These are phyloP conservation scores for Myxozyma monticola DNA, from an alignment of 805 yeast genomes.

Conservation along the genomic window DNA sequence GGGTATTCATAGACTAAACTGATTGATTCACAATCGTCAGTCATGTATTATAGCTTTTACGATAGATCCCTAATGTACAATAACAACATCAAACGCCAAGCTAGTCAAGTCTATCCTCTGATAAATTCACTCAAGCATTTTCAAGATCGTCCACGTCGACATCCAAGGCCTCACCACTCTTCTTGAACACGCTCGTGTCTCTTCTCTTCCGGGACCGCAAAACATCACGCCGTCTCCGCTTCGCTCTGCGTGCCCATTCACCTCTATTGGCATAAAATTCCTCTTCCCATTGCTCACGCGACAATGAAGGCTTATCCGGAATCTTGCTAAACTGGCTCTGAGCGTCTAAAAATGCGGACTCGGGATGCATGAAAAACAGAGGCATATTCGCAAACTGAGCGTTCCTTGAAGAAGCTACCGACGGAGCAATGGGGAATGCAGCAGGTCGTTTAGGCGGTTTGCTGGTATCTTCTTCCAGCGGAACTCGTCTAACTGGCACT, in stretches of 20 bases:
- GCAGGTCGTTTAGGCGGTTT: too few species aligned
- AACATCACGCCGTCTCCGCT: conserved; percentile 73
- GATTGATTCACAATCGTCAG: too few species aligned
- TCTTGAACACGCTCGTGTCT: conserved; percentile 7
- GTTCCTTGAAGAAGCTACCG: background rate
- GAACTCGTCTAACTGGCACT: background rate
- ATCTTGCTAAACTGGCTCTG: conserved; percentile 76
- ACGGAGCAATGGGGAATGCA: too few species aligned
- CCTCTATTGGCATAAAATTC: conserved; percentile 86
- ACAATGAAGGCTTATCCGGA: conserved; percentile 38
- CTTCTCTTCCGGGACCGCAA: conserved; percentile 57
- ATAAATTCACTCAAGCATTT: too few species aligned
- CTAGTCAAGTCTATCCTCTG: too few species aligned
- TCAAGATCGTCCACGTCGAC: background rate
- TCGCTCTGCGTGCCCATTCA: conserved; percentile 72
- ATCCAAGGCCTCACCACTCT: background rate
- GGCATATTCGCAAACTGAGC: conserved; percentile 41
- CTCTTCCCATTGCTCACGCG: conserved; percentile 57
- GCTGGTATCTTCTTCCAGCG: background rate
- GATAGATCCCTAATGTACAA: background rate
- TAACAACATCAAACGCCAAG: background rate
- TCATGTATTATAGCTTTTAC: conserved; percentile 1
- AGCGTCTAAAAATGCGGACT: conserved; percentile 82
- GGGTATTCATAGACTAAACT: conserved; percentile 18
- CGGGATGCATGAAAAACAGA: conserved; percentile 77